A percentile compares a stretch with the other conserved stretches of the same genome.
Conservation (phyloP, 2,329 filamentous ascomycete species). For the Aspergillus versicolor region DNA sequence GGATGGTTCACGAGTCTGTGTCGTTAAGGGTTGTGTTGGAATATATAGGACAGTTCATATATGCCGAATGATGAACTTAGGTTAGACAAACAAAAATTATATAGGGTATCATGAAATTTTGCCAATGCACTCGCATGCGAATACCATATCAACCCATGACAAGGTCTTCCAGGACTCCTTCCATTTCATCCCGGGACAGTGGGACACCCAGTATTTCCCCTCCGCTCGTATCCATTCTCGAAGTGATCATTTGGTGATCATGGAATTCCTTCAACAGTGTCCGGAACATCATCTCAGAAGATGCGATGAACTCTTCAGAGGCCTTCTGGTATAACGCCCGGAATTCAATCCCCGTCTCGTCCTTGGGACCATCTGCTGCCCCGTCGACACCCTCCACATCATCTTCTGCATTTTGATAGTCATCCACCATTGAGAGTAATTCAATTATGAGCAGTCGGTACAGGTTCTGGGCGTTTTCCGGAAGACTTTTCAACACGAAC, state of each 20-base stretch:
- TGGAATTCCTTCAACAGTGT: constrained; percentile 96
- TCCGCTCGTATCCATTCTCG: constrained; percentile 78
- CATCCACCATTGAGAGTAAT: constrained; percentile 69
- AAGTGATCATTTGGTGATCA: constrained; percentile 96
- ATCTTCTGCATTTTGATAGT: constrained; percentile 50
- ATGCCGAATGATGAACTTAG: neutral
- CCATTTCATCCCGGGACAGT: constrained; percentile 83
- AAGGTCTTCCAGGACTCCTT: constrained; percentile 80
- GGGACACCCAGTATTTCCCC: constrained; percentile 84
- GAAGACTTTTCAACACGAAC: constrained; percentile 85
- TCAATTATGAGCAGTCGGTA: constrained; percentile 85
- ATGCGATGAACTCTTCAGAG: constrained; percentile 94
- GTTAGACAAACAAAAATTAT: constrained; percentile 7
- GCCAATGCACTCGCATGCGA: constrained; percentile 9
- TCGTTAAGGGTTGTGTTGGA: neutral
- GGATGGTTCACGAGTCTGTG: neutral
- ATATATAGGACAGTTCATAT: neutral
- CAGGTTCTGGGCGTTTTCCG: constrained; percentile 85
- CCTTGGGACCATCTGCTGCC: constrained; percentile 25
- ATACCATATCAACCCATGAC: constrained; percentile 34
- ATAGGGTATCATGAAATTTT: constrained; percentile 37
- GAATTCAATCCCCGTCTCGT: constrained; percentile 75
- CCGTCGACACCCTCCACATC: constrained; percentile 43
- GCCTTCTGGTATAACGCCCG: constrained; percentile 91
- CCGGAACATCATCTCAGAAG: constrained; percentile 91